Base-by-base conservation (phyloP, 2,329 filamentous ascomycete species). In the Pyrenochaeta sp. region DNA sequence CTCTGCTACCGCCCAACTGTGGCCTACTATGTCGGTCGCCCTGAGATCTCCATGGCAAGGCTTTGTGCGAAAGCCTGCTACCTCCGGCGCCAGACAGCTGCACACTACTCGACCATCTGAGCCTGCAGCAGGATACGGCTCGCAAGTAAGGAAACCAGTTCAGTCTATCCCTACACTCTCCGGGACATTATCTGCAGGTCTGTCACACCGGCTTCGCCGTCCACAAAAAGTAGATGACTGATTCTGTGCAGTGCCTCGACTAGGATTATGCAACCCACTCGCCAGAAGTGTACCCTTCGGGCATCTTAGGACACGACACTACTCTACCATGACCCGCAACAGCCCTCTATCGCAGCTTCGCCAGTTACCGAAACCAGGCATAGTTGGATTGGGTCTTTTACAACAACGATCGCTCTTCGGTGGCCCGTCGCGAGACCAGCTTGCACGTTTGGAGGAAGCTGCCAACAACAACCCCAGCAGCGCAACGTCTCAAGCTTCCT, bases 401-500 rank as follows among this genome's bases (percentile, higher is more conserved):
- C 79, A 82, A 65, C 76, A 75, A 54, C 74, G 81, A 54, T 75
- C 75, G 11, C 58, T 82, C 50, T 80, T 81, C 56, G 78, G 78
- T 49, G 76, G 73, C 43, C 74, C 77, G n/a, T 80, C 76, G 17
- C 80, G 82, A 45, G 85, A 82, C 60, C 75, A 94, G 51, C 85
- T 99, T 30, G 92, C 92, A 30, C 90, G 91, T 63, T 85, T 93
- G 64, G 95, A 99, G 78, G 90, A 93, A 74, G 90, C 90, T 20
- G 96, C 95, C 32, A 99, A 98, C 78, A 90, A 92, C 76, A 96
- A 97, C 68, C 92, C 95, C 1, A 85, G 82, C 54, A 98, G 92
- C 75, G 89, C 92, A 23, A 90, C 90, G 37, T 88, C 92, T 17
- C 95, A 99, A 75, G 95, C 94, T 74, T 89, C 91, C 14, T 97